Evolutionary conservation across 257 asterid genomes (phyloP), one percentile per base, ranked within the genome.

Genomic region (Solanum pinnatisectum): DNA sequence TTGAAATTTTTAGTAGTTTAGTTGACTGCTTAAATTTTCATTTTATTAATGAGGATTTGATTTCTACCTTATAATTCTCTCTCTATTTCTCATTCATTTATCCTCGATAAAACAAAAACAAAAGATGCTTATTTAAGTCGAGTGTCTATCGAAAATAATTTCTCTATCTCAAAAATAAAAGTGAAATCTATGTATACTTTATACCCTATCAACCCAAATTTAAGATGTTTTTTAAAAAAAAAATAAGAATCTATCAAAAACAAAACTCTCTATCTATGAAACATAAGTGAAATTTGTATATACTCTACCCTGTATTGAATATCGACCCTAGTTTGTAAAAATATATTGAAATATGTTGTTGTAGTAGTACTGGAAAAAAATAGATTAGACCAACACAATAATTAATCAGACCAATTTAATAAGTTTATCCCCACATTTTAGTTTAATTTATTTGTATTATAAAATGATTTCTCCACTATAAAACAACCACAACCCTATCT

Each of bases 381-480:
- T 0, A 42, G 27, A 77, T 81, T 39, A 60, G 39, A 39, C 39
- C 18, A 63, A 11, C n/a, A 23, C 30, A 78, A 49, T 85, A 70
- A 40, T 33, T 37, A 30, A 67, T 83, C 83, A 30, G 79, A 84
- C 10, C 23, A 49, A 37, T 65, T 76, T 8, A 30, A 56, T 59
- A 44, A 60, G 35, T 8, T 20, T 46, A 46, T 76, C 32, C 82
- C 20, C 23, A 33, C 35, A n/a, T 25, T 56, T 56, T 56, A 56
- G 67, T 56, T 44, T 23, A 2, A 3, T 87, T 73, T 5, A 59
- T 44, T 22, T 44, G 46, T 46, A 44, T 46, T 70, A 71, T 70
- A 85, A 3, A 82, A 37, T 74, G 81, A 44, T 85, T 52, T 76
- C 85, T 74, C 86, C 32, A 39, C 92, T 94, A 92, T 92, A 90